Evolutionary conservation across 176 grass and related monocot species (phyloP).

Genomic region (Carex scoparia): DNA sequence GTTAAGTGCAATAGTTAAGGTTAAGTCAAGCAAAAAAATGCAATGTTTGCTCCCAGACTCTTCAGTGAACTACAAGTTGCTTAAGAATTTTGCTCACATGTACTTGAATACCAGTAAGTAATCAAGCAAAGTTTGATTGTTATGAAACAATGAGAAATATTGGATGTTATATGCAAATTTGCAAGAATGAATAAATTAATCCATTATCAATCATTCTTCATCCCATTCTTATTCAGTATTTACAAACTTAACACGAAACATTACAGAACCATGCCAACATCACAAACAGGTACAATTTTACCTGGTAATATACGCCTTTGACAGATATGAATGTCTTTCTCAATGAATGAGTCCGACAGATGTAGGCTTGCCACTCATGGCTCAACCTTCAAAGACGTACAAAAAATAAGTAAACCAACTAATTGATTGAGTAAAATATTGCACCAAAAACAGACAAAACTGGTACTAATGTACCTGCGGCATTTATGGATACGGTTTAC

Average conservation of each 20-base stretch:
- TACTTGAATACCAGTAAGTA: not conserved
- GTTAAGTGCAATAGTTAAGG: not conserved
- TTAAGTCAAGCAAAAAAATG: not conserved
- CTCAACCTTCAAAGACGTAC: slow-evolving; percentile 63
- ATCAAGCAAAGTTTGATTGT: not conserved
- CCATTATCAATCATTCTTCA: not conserved
- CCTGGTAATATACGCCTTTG: slow-evolving; percentile 98
- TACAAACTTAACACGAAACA: not conserved
- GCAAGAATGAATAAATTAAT: not conserved
- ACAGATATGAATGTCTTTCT: slow-evolving; percentile 95
- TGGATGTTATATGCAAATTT: not conserved
- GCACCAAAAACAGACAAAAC: not conserved
- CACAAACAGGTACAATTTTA: slow-evolving; percentile 13
- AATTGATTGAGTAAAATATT: slow-evolving; percentile 12
- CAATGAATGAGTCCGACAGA: slow-evolving; percentile 77
- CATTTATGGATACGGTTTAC: slow-evolving; percentile 81
- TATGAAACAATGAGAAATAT: not conserved
- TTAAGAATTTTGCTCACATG: not conserved
- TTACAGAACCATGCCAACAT: not conserved
- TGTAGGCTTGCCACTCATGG: slow-evolving; percentile 98
- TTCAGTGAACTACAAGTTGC: not conserved
- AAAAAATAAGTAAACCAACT: slow-evolving; percentile 9
- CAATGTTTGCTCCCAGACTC: not conserved
- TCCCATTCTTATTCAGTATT: not conserved
- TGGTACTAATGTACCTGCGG: slow-evolving; percentile 43